Base-by-base conservation (phyloP, 176 grass and related monocot genomes). In the Phyllostachys edulis region DNA sequence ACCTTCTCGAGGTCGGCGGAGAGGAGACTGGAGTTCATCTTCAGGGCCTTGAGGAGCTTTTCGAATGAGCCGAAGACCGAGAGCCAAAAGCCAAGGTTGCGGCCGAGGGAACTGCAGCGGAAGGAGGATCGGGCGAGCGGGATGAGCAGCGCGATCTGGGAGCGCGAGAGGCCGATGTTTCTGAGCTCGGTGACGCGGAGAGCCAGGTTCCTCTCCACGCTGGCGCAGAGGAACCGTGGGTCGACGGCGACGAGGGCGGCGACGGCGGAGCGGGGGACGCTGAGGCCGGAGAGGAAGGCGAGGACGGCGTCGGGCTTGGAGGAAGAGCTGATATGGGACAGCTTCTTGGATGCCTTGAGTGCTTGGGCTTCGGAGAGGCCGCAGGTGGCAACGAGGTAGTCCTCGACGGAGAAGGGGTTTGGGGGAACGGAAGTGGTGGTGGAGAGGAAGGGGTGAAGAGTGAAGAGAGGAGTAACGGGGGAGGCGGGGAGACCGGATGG, bases 361-460 rank as follows among this genome's bases (percentile, higher is more conserved):
- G 83, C 69, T 29, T 76, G 78, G 0, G 73, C 54, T 5, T 13
- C 26, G 11, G 83, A 71, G 64, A 86, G 68, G 52, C 56, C 52
- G 27, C 84, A 86, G 50, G 77, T 63, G 63, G 71, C 40, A 34
- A 90, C 63, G n/a, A 82, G 88, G 70, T 86, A 90, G 2, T 86
- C 78, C 26, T 80, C 42, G 47, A 77, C 75, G 71, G 80, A 57
- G 82, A 84, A 84, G 12, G 44, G 71, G 8, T 16, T 9, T 5
- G 47, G n/a, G 38, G 60, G 0, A 13, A 6, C 0, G 20, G 69
- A 24, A n/a, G 81, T 16, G 45, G 71, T 41, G 45, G 71, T 4
- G 61, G 82, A 55, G 61, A 56, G 9, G 87, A 67, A 88, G 10
- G 29, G 64, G 40, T 42, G 54, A 16, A 40, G 72, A 4, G 13